Conservation (phyloP, 441 rosid species). For the Erysimum cheiri region DNA sequence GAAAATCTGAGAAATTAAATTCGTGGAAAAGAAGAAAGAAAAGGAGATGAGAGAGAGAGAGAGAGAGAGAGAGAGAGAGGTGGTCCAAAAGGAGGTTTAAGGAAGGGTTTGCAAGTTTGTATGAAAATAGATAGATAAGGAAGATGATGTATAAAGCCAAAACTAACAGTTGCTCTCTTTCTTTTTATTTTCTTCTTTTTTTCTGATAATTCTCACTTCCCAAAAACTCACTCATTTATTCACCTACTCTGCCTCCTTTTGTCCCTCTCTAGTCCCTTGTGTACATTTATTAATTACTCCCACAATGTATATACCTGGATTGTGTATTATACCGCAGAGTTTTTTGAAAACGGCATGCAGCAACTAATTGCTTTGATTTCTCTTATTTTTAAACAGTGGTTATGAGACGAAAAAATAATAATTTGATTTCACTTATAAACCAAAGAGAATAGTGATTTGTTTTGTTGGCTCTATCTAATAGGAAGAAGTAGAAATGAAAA, state of each 20-base stretch:
- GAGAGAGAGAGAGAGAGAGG: constrained; percentile 33
- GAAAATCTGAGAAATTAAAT: constrained; percentile 40
- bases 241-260: constrained; percentile 46
- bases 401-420: neutral
- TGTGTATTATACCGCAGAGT: neutral
- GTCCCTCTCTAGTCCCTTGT: constrained; percentile 20
- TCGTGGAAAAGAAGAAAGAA: constrained; percentile 21
- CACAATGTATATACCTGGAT: neutral
- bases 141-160: constrained; percentile 64
- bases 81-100: constrained; percentile 63
- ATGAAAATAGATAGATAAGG: constrained; percentile 54
- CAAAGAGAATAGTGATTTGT: neutral
- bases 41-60: too few species aligned
- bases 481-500: neutral
- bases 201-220: constrained; percentile 36
- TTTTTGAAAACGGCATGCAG: neutral
- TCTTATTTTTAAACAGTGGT: neutral
- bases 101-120: constrained; percentile 46
- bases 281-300: constrained; percentile 15
- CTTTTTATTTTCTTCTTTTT: neutral
- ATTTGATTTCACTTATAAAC: neutral
- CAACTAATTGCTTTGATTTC: neutral
- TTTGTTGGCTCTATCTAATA: neutral
- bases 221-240: constrained; percentile 40
- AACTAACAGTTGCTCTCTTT: constrained; percentile 60